Base-by-base conservation (phyloP, 2,329 filamentous ascomycete genomes). In the Penicillium sp. region DNA sequence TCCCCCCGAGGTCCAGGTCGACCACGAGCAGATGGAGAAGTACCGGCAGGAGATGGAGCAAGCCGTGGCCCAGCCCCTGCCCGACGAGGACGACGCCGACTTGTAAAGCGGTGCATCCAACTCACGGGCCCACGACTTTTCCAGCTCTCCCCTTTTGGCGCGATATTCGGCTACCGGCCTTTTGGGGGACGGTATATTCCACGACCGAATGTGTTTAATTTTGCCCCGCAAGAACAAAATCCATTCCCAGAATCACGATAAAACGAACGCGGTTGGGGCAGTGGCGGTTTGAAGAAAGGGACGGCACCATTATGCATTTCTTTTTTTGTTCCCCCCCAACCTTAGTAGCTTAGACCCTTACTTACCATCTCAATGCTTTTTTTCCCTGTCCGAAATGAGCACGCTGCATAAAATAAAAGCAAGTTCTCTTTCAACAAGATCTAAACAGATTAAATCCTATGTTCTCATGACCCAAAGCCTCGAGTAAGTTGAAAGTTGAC, bases 31-130 rank as follows among this genome's bases (percentile, higher is more conserved):
- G 59, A 81, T 96, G 67, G 80, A 82, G 64, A 74, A 89, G 78
- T 95, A 95, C 81, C 78, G 86, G 74, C 78, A 86, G 75, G 93
- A 98, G 81, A 95, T 98, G 89, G 75, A 82, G 55, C 81, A 80
- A 44, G 93, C 93, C 57, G 83, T 87, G 57, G 65, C 80, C 58
- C 83, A 87, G 83, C 90, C 93, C 67, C 88, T 98, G 66, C 93
- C 93, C 61, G 91, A 90, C 69, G 93, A 97, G 82, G 88, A 95
- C 61, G 92, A 95, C 64, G 84, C 89, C 53, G 75, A 77, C 58
- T 66, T 77, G 66, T 77, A 75, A 68, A 67, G 54, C 47, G 51
- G 47, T 58, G 49, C 42, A 43, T 27, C 40, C 42, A 42, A 29
- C 35, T 37, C 38, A 51, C 48, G 47, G 50, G 50, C 50, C 47